phyloP scores from a whole-genome alignment of 352 stramenopile species.

The Pythium sp. region DNA sequence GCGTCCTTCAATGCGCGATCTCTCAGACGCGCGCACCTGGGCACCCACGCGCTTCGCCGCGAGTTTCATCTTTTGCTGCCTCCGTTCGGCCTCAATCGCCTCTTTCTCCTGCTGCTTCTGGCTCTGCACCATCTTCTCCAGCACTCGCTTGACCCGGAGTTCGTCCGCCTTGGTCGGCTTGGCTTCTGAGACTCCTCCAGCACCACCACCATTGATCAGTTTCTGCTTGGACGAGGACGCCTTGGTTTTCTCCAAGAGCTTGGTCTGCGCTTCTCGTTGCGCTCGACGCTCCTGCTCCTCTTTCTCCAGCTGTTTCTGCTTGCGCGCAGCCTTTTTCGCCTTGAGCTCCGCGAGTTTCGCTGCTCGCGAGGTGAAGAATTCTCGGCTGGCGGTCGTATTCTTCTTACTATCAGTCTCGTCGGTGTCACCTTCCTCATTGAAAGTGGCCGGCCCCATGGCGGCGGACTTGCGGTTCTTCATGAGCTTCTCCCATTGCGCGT shows the following conservation, averaged over 20 bases:
- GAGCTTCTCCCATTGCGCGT: constrained; percentile 47
- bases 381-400: constrained; percentile 12
- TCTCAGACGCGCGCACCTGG: constrained; percentile 53
- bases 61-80: constrained; percentile 38
- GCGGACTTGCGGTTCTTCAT: not conserved
- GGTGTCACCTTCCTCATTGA: not conserved
- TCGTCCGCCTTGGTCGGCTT: constrained; percentile 54
- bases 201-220: not conserved
- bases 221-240: constrained; percentile 15
- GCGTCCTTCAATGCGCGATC: constrained; percentile 27
- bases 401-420: not conserved
- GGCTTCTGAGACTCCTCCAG: not conserved
- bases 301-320: constrained; percentile 36
- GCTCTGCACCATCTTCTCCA: constrained; percentile 27
- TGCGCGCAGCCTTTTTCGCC: constrained; percentile 47
- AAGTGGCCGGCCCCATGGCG: not conserved
- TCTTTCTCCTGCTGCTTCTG: constrained; percentile 40
- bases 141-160: constrained; percentile 48
- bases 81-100: constrained; percentile 21
- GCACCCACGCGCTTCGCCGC: constrained; percentile 48
- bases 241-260: constrained; percentile 30
- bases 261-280: constrained; percentile 29
- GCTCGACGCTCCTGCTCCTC: constrained; percentile 30
- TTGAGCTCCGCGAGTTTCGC: constrained; percentile 36
- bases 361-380: constrained; percentile 53